A percentile compares a stretch with the other conserved stretches of the same genome.
These are phyloP conservation scores for Hericium rajendrae DNA, from an alignment of 768 basidiomycete genomes.

Conservation along the genomic window DNA sequence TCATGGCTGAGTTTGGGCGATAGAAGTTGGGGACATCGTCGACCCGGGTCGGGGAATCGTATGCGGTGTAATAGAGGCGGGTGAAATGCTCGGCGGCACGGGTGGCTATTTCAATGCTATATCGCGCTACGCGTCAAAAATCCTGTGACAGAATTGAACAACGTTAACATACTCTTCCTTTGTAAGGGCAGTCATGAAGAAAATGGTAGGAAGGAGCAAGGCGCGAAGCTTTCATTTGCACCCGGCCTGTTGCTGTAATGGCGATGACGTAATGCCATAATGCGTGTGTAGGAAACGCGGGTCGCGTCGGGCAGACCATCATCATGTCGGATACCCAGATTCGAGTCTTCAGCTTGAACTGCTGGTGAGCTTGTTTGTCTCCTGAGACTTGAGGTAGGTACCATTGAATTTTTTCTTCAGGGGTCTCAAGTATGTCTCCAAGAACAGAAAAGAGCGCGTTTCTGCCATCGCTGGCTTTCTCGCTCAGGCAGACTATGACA, in stretches of 20 bases:
- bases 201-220: background rate
- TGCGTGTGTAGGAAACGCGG: background rate
- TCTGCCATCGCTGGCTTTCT: constrained; percentile 64
- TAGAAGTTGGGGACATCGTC: constrained; percentile 78
- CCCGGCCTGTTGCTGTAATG: too few relatives aligned
- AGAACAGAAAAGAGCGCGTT: constrained; percentile 63
- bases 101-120: constrained; percentile 77
- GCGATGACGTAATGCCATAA: background rate
- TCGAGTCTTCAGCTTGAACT: constrained; percentile 64
- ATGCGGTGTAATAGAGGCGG: constrained; percentile 71
- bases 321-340: constrained; percentile 35
- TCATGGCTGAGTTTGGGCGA: constrained; percentile 61
- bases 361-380: constrained; percentile 45
- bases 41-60: constrained; percentile 70
- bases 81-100: constrained; percentile 79
- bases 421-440: constrained; percentile 82
- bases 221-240: background rate
- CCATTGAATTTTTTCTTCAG: constrained; percentile 28
- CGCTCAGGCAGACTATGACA: constrained; percentile 54
- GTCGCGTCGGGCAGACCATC: background rate
- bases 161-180: background rate
- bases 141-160: background rate
- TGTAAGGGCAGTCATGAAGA: constrained; percentile 24
- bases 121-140: background rate
- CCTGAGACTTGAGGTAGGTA: background rate